Base-by-base conservation (phyloP, 768 basidiomycete genomes). In the Leucosporidium yakuticum region DNA sequence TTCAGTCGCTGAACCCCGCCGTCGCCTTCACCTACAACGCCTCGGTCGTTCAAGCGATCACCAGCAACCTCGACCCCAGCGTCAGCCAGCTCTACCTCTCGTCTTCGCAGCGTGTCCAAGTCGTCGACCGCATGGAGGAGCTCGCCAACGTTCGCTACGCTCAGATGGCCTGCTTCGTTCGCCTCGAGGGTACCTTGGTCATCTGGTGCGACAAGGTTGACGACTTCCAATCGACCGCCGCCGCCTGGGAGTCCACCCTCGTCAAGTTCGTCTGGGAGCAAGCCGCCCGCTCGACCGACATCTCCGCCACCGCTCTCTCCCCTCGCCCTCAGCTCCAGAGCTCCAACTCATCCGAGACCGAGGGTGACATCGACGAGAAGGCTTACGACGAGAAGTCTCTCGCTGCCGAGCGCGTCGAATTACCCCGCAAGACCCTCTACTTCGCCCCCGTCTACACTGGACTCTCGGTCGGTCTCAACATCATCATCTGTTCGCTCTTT, bases 181-280 rank as follows among this genome's bases (percentile, higher is more conserved):
- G 79, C 32, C 62, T 75, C 47, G 77, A 79, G 58, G 60, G 68
- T 11, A 76, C 75, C 32, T 72, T 80, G 6, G 76, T 78, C 29
- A 75, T 80, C 32, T 80, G 79, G 79, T 75, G 76, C 32, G 78
- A 80, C 72, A 75, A 77, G 29, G 77, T 79, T 21, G 75, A 77
- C 48, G 76, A 74, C 27, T 62, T 80, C 58, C 76, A 79, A 39
- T 69, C 71, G 23, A 74, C 76, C 4, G 77, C 75, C 59, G 77
- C 25, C 25, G 21, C 31, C 20, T 36, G 51, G 36, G 58, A 65
- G 51, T 9, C 36, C 19, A 36, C 39, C 34, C 58, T 65, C 4
- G 44, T 65, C 27, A 27, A 55, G 23, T 66, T 54, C 44, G 64
- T 60, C 3, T 60, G 51, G 50, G 27, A 25, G 31, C 29, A 54